Evolutionary conservation across 805 yeast genomes (phyloP).

Genomic region (Kodamaea laetipori): DNA sequence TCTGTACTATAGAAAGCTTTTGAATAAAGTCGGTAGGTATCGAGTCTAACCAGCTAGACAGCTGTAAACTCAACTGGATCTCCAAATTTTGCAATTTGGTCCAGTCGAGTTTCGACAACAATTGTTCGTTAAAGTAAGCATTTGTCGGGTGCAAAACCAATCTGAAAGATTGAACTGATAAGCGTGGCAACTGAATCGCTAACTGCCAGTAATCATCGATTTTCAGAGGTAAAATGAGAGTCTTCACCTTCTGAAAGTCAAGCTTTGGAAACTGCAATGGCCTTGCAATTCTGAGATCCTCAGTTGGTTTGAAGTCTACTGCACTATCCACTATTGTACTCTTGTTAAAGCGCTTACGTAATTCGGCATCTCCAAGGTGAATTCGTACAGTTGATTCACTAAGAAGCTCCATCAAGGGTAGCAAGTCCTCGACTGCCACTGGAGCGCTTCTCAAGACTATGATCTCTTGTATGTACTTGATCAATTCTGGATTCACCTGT

Average conservation of each 20-base stretch:
- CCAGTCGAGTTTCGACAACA: conserved; percentile 24
- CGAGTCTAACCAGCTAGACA: conserved; percentile 1
- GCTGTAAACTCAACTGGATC: conserved; percentile 43
- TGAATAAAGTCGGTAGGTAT: conserved; percentile 25
- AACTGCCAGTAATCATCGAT: conserved; percentile 19
- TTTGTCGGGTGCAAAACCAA: conserved; percentile 23
- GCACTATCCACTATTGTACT: conserved; percentile 22
- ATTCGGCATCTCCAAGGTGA: conserved; percentile 21
- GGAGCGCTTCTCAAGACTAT: conserved; percentile 11
- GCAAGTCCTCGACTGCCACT: conserved; percentile 26
- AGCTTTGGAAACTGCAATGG: background rate
- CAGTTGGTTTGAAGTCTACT: too few species aligned
- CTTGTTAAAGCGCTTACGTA: conserved; percentile 13
- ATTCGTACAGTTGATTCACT: conserved; percentile 15
- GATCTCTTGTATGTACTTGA: conserved; percentile 34
- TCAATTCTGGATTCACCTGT: conserved; percentile 34
- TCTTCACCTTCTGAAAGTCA: conserved; percentile 9
- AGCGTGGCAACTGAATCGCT: conserved; percentile 11
- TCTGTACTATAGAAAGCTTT: conserved; percentile 38
- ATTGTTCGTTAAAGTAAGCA: conserved; percentile 14
- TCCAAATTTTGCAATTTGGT: conserved; percentile 43
- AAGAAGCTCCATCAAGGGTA: conserved; percentile 7
- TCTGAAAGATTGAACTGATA: conserved; percentile 22
- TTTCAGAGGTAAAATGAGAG: conserved; percentile 21
- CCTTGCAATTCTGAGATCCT: conserved; percentile 4